Evolutionary conservation across 345 rosid genomes (phyloP).

Genomic region (Cardiospermum halicacabum): DNA sequence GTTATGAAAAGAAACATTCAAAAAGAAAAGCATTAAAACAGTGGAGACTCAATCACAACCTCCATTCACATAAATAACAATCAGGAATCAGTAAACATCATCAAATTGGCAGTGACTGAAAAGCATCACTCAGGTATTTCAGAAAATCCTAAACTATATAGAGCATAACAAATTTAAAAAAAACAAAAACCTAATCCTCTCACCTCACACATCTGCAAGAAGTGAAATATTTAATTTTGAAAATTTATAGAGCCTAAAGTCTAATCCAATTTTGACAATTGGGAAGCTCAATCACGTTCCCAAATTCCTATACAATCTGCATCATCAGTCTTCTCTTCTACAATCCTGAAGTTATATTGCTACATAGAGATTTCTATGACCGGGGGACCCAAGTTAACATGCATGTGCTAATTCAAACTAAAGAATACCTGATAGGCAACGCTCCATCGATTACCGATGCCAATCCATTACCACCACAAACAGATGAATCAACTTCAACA

Average conservation of each 20-base stretch:
- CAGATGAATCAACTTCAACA: constrained; percentile 65
- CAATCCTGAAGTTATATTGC: constrained; percentile 1
- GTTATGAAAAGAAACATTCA: not conserved
- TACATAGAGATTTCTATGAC: not conserved
- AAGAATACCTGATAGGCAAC: constrained; percentile 42
- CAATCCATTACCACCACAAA: constrained; percentile 20
- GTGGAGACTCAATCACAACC: not conserved
- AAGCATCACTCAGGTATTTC: not conserved
- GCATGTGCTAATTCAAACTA: not conserved
- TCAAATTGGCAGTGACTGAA: not conserved
- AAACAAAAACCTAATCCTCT: too few relatives aligned
- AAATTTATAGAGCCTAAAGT: not conserved
- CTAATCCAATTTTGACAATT: not conserved
- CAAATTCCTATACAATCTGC: not conserved
- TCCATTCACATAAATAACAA: not conserved
- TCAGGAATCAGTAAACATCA: not conserved
- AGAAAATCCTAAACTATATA: not conserved
- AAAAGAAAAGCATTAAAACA: not conserved
- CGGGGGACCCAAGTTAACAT: not conserved
- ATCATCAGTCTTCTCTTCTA: not conserved
- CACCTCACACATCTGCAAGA: constrained; percentile 2
- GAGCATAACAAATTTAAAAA: not conserved
- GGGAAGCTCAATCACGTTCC: not conserved
- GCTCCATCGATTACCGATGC: constrained; percentile 24
- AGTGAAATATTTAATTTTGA: not conserved